phyloP scores from a whole-genome alignment of 2,329 filamentous ascomycete species.

The Scytalidium sp. region DNA sequence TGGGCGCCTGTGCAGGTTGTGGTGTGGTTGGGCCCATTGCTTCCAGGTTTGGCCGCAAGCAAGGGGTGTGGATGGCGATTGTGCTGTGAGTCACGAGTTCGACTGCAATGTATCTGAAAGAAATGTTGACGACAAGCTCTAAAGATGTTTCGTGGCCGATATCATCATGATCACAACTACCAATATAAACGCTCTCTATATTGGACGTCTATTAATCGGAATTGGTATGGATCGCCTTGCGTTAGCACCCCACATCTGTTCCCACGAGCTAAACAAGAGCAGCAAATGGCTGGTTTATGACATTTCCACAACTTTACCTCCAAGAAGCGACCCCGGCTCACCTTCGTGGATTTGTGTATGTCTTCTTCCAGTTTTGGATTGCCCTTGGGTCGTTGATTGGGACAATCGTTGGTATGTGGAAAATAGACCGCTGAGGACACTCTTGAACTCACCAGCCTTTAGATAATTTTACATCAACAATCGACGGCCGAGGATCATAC shows the following conservation, averaged over 20 bases:
- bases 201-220: constrained; percentile 52
- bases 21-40: no score
- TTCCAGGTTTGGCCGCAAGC: constrained; percentile 44
- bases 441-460: constrained; percentile 47
- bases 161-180: constrained; percentile 56
- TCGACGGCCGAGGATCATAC: constrained; percentile 27
- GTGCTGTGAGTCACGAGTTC: constrained; percentile 39
- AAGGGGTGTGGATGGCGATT: constrained; percentile 40
- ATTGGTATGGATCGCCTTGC: no score
- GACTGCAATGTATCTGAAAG: constrained; percentile 48
- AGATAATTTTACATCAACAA: constrained; percentile 43
- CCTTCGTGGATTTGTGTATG: constrained; percentile 45
- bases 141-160: constrained; percentile 49
- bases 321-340: constrained; percentile 48
- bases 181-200: constrained; percentile 50
- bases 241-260: no score
- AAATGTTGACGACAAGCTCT: no score
- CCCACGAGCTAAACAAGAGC: no score
- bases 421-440: no score
- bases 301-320: constrained; percentile 26
- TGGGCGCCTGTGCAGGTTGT: constrained; percentile 48
- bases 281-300: constrained; percentile 28
- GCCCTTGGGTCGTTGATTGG: no score
- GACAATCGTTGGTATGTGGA: no score
- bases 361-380: constrained; percentile 45